Percentiles rank a stretch among this genome's conserved stretches.
Evolutionary conservation across 495 filamentous ascomycete species (phyloP).

Genomic region (Usnea hakonensis): DNA sequence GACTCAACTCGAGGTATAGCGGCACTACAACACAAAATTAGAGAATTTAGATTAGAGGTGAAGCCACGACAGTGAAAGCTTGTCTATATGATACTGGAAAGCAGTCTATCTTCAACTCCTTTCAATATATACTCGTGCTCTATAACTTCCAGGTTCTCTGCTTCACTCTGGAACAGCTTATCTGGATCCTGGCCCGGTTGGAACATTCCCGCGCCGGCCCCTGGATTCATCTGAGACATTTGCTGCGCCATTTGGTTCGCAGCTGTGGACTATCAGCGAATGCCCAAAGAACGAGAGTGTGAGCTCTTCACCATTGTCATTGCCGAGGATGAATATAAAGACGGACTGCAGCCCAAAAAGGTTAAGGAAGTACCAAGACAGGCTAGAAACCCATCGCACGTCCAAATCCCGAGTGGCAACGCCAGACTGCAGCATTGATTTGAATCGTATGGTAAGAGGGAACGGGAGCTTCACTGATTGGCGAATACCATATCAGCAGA

Average conservation of each 20-base stretch:
- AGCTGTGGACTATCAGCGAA: conserved; percentile 44
- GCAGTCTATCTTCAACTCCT: conserved; percentile 74
- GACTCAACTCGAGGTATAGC: background rate
- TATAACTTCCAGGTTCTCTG: conserved; percentile 89
- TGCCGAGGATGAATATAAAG: conserved; percentile 95
- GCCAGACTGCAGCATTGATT: conserved; percentile 96
- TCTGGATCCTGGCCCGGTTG: conserved; percentile 91
- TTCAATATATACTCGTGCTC: conserved; percentile 87
- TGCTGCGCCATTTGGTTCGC: conserved; percentile 93
- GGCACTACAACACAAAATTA: background rate
- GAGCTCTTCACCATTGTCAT: conserved; percentile 67
- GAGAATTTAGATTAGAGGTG: background rate
- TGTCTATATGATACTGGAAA: conserved; percentile 30
- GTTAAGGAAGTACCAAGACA: conserved; percentile 98
- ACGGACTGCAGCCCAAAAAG: conserved; percentile 93
- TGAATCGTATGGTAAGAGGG: conserved; percentile 95
- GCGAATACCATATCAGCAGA: background rate
- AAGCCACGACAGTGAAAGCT: background rate
- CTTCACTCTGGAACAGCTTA: conserved; percentile 84
- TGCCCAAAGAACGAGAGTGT: background rate
- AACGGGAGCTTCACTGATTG: conserved; percentile 90
- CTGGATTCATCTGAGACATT: conserved; percentile 75
- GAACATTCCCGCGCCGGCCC: conserved; percentile 63
- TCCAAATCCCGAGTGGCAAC: conserved; percentile 93
- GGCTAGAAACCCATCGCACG: conserved; percentile 93